Conservation (phyloP, 148 eudicot species). For the Selenicereus undatus region DNA sequence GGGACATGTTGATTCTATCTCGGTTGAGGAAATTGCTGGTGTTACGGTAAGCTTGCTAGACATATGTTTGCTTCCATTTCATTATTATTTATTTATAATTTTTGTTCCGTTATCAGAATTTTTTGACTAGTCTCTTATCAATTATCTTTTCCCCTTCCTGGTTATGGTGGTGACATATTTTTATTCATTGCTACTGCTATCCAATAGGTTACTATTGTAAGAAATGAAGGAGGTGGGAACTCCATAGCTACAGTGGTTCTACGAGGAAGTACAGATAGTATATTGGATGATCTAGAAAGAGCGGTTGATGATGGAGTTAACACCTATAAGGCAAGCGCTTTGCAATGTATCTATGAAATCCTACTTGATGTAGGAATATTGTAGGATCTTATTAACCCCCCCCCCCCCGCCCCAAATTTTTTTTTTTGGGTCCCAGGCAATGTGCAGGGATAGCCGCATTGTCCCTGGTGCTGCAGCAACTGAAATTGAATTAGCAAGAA, state of each 20-base stretch:
- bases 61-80: not conserved
- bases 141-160: not conserved
- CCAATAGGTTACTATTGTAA: conserved; percentile 58
- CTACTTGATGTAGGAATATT: conserved; percentile 5
- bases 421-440: conserved; percentile 42
- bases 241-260: conserved; percentile 78
- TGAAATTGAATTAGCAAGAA: conserved; percentile 88
- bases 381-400: conserved; percentile 8
- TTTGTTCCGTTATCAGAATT: not conserved
- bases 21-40: conserved; percentile 92
- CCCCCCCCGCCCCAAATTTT: not conserved
- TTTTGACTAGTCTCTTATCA: not conserved
- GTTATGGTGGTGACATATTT: not conserved
- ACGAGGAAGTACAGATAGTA: conserved; percentile 96
- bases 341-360: not conserved
- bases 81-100: not conserved
- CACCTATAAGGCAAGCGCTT: conserved; percentile 59
- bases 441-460: conserved; percentile 93
- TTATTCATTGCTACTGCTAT: not conserved
- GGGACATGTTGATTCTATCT: conserved; percentile 81
- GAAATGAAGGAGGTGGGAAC: conserved; percentile 93
- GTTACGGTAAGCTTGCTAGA: conserved; percentile 47
- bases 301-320: conserved; percentile 98
- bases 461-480: conserved; percentile 98
- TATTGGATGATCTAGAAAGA: conserved; percentile 97